A percentile compares a stretch with the other conserved stretches of the same genome.
Conservation (phyloP, 2,329 filamentous ascomycete genomes). For the Penicillium sp. region DNA sequence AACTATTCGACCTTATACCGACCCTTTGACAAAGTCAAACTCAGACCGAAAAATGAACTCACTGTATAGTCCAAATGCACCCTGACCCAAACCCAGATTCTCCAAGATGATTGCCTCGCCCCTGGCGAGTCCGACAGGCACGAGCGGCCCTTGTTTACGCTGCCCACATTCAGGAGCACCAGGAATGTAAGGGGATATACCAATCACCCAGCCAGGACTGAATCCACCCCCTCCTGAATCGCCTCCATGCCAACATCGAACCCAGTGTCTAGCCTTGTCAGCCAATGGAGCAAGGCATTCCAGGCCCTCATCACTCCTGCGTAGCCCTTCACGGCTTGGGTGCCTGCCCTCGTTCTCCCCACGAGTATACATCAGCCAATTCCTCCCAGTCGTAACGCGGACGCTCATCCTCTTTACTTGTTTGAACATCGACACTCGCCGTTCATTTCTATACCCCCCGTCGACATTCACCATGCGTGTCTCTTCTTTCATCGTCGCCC, state of each 20-base stretch:
- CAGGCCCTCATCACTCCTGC: conserved; percentile 8
- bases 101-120: neutral
- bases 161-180: conserved; percentile 19
- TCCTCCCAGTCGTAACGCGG: neutral
- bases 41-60: neutral
- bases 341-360: neutral
- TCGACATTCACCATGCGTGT: conserved; percentile 22
- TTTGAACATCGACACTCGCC: neutral
- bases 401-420: no score
- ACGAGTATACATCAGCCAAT: conserved; percentile 10
- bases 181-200: conserved; percentile 27
- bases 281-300: conserved; percentile 19
- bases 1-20: neutral
- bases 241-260: conserved; percentile 13
- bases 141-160: conserved; percentile 18
- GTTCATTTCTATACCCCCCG: neutral
- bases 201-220: conserved; percentile 9
- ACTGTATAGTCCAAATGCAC: neutral
- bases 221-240: conserved; percentile 9
- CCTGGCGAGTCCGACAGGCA: conserved; percentile 1
- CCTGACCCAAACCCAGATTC: neutral
- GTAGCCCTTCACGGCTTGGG: conserved; percentile 6
- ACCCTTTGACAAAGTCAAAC: neutral
- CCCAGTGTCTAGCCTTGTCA: conserved; percentile 2
- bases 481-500: conserved; percentile 14